Base-by-base conservation (phyloP, 1,284 basidiomycete species). In the Leccinum cinnamomeum region DNA sequence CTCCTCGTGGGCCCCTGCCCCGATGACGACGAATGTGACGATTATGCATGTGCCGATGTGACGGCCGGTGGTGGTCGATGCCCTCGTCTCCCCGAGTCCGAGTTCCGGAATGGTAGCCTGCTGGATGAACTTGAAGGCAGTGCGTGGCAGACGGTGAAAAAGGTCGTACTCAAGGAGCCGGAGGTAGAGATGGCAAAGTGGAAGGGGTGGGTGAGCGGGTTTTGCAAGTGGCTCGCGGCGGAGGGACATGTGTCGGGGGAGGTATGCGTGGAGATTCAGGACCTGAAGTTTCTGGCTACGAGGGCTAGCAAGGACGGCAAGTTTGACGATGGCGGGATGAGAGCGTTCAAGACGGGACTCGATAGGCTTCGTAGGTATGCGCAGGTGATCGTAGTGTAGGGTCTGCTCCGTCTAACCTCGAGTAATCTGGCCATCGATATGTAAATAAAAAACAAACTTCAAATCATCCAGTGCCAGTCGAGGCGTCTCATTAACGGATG, bases 221-320 rank as follows among this genome's bases (percentile, higher is more conserved):
- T 71, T 30, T 61, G 57, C 23, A 63, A 63, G 56, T 70, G 69
- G 69, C 61, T 69, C 7, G 69, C 59, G 23, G 68, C 60, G 20
- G 16, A 20, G 12, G 68, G 69, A 5, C 64, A 67, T 59, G 53
- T 14, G 0, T 48, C 12, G 3, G 58, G 57, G 12, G 23, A 28
- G 16, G 56, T 70, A 18, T 33, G 55, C 25, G 1, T 69, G 8
- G 65, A 69, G 56, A 60, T 70, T 60, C 65, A 14, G 8, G 48
- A 25, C 16, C 7, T 14, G 11, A 48, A 48, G 46, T 48, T 48
- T 23, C 46, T 7, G 46, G 18, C 18, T 23, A 1, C 18, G 12
- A 18, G 20, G 20, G 46, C 4, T 16, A 33, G 14, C 30, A 18
- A 58, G 16, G 16, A n/a, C 6, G 35, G 25, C 3, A 39, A 46